Evolutionary conservation across 257 asterid species (phyloP), one percentile per base, ranked within the genome.

Genomic region (Marsdenia floribunda): DNA sequence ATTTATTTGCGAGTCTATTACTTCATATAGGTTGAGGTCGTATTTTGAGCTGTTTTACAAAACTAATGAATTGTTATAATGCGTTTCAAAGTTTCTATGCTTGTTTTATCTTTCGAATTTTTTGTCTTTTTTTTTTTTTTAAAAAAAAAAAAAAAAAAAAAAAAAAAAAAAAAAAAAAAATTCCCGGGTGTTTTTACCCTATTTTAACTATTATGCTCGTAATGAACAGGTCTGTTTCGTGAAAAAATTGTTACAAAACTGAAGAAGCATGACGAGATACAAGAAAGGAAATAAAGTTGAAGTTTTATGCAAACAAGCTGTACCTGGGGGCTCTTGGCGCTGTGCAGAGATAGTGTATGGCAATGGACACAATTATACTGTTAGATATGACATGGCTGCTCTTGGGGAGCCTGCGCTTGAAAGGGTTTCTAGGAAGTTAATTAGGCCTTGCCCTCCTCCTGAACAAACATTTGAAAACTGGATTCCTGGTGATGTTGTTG

Each of bases 281-380:
- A 74, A 50, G 74, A 82, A 72, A 68, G 89, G 87, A 47, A 78
- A 78, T 63, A 63, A 70, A 79, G 84, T 85, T 8, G 89, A 85
- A 80, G 87, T 85, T 42, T 79, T 82, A 59, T 70, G 79, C 71
- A 73, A 78, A 57, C 79, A 68, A 29, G 80, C 81, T 75, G 68
- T 66, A 49, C 87, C 86, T 3, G 75, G 81, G 14, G 80, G 84
- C 18, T 85, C 85, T 21, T 82, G 89, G 89, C 78, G 81, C 21
- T 73, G 77, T 72, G 89, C 82, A 11, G 83, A 85, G 80, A 74
- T 85, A 66, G 5, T 80, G 22, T 58, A 55, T 24, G 77, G 79
- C 13, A 74, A 73, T 46, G 82, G 83, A 29, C 80, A 76, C 70
- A 60, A 70, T 33, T 80, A 78, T 61, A 73, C 82, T 64, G 80